Base-by-base conservation (phyloP, 805 yeast species). In the Metschnikowia kofuensis region DNA sequence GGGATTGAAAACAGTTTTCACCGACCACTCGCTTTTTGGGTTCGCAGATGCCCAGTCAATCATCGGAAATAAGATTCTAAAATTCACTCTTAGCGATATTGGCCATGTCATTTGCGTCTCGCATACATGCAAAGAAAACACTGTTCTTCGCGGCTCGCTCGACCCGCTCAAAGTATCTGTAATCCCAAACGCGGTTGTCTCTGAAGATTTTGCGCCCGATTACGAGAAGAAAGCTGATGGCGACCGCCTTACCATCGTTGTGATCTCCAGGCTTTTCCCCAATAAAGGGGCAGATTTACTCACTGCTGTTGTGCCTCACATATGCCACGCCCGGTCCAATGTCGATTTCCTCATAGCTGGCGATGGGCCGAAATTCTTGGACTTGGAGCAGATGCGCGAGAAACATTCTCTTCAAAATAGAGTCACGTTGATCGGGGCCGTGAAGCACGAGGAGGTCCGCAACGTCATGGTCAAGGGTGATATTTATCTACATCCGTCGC, bases 21-120 rank as follows among this genome's bases (percentile, higher is more conserved):
- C 99, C 0, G 99, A 94, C 63, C 99, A 94, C 63, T 92, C 98
- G 0, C 69, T 94, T 32, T 92, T 90, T 70, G 99, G 98, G 1
- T 94, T 94, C 70, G 87, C 94, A 1, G 91, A 87, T 57, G 80
- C 90, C 2, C 85, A 85, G 5, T 80, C 91, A 6, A 88, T 92
- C 31, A 68, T 90, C 55, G 96, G 95, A 14, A 94, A 94, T 66
- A 94, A 94, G 66, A 67, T 87, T 5, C 70, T 94, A 53, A 87
- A 87, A 58, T 94, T 90, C 69, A 82, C 96, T 0, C 67, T 89
- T 48, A 85, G 87, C 36, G 96, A 89, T 59, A 83, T 90, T 5
- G 96, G 96, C 50, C 92, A 92, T 64, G 89, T 88, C 40, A 92
- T 94, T n/a, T 89, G 97, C 67, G 99, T 94, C 1, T 87, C 96